Percentiles rank a stretch among this genome's conserved stretches.
Conservation (phyloP, 2,329 filamentous ascomycete genomes). For the Gliomastix tumulicola region DNA sequence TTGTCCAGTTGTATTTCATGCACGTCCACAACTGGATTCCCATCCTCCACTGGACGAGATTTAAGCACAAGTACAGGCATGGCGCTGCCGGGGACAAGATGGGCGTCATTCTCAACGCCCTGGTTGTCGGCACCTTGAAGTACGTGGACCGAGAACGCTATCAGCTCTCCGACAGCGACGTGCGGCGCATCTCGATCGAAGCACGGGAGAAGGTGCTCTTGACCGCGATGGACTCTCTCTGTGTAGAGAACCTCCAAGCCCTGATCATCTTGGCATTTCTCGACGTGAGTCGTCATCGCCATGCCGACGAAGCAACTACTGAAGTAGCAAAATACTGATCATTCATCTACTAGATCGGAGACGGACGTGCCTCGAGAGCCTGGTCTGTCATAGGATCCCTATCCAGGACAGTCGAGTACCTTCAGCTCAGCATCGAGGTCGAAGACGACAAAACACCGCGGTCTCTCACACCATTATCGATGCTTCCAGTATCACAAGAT, state of each 20-base stretch:
- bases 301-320: conserved; percentile 1
- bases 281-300: conserved; percentile 14
- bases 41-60: background rate
- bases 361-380: conserved; percentile 12
- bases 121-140: background rate
- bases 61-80: background rate
- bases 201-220: background rate
- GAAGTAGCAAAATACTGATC: too few species aligned
- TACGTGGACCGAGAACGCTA: background rate
- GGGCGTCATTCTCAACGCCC: background rate
- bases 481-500: conserved; percentile 15
- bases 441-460: conserved; percentile 11
- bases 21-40: background rate
- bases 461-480: conserved; percentile 16
- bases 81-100: background rate
- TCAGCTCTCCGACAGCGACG: background rate
- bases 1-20: background rate
- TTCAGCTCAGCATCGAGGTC: conserved; percentile 17
- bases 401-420: conserved; percentile 17
- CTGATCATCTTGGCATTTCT: conserved; percentile 27
- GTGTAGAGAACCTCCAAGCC: conserved; percentile 26
- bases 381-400: conserved; percentile 20
- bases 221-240: conserved; percentile 20
- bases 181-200: background rate
- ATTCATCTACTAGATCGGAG: conserved; percentile 7